These are phyloP conservation scores for Soucietia sequanensis DNA, from an alignment of 805 yeast genomes.

Conservation along the genomic window DNA sequence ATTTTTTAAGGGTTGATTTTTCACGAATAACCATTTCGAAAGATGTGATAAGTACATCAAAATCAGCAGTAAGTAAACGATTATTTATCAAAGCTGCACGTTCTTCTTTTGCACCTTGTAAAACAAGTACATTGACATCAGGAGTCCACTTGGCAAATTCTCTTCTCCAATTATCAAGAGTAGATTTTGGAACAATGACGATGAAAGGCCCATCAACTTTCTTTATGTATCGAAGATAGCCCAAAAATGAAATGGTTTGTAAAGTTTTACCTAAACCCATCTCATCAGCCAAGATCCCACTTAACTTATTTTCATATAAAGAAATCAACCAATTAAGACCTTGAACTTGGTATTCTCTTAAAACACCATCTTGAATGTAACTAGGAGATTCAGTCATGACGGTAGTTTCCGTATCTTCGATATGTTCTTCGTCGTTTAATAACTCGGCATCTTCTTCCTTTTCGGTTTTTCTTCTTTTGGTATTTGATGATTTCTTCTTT, in stretches of 20 bases:
- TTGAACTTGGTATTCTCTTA: conserved; percentile 91
- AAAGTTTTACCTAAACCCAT: conserved; percentile 98
- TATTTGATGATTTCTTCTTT: conserved; percentile 14
- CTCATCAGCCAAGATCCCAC: conserved; percentile 96
- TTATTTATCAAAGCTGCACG: conserved; percentile 61
- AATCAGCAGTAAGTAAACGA: conserved; percentile 65
- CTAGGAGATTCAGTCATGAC: conserved; percentile 86
- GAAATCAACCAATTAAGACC: conserved; percentile 95
- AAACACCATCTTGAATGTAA: conserved; percentile 63
- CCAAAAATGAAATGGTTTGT: conserved; percentile 90
- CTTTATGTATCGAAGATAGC: conserved; percentile 76
- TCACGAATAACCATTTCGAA: conserved; percentile 93
- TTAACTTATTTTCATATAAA: conserved; percentile 79
- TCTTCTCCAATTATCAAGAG: conserved; percentile 94
- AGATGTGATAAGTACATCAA: conserved; percentile 88
- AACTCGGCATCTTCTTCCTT: conserved; percentile 95
- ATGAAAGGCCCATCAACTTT: conserved; percentile 87
- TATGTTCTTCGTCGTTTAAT: conserved; percentile 75
- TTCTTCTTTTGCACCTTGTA: conserved; percentile 89
- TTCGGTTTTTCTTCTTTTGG: conserved; percentile 82
- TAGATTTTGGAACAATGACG: conserved; percentile 91
- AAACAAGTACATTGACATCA: conserved; percentile 77
- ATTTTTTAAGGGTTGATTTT: conserved; percentile 71
- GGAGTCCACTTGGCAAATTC: conserved; percentile 97
- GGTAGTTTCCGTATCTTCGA: conserved; percentile 50